Evolutionary conservation across 495 filamentous ascomycete genomes (phyloP).

Genomic region (Trichoderma gamsii): DNA sequence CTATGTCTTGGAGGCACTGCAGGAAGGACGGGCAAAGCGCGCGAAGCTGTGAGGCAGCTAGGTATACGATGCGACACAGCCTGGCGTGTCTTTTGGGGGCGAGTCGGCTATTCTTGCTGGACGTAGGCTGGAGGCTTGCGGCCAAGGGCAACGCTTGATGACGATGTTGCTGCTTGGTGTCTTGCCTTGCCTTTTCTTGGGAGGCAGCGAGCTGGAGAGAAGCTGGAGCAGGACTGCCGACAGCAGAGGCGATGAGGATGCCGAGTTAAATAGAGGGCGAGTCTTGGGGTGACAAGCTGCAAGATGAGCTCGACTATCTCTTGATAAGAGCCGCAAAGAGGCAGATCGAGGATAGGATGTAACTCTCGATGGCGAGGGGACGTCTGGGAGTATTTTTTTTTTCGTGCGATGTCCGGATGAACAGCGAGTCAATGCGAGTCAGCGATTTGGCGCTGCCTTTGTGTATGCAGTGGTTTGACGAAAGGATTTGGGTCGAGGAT

Average conservation of each 20-base stretch:
- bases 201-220: not conserved
- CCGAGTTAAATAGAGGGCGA: not conserved
- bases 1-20: conserved; percentile 7
- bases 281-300: not conserved
- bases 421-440: not conserved
- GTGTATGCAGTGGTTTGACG: not conserved
- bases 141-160: not conserved
- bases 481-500: too few species aligned
- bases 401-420: conserved; percentile 9
- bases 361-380: conserved; percentile 9
- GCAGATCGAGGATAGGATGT: conserved; percentile 7
- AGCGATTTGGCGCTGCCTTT: not conserved
- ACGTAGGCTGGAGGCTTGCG: not conserved
- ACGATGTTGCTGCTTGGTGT: not conserved
- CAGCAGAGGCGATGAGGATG: not conserved
- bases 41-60: conserved; percentile 6
- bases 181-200: not conserved
- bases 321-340: conserved; percentile 10
- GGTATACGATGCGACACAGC: conserved; percentile 10
- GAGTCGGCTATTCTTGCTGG: conserved; percentile 10
- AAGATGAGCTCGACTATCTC: not conserved
- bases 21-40: conserved; percentile 3
- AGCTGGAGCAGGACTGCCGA: not conserved
- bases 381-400: not conserved
- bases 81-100: not conserved